phyloP scores from a whole-genome alignment of 2,329 filamentous ascomycete species.

The Aspergillus amoenus region DNA sequence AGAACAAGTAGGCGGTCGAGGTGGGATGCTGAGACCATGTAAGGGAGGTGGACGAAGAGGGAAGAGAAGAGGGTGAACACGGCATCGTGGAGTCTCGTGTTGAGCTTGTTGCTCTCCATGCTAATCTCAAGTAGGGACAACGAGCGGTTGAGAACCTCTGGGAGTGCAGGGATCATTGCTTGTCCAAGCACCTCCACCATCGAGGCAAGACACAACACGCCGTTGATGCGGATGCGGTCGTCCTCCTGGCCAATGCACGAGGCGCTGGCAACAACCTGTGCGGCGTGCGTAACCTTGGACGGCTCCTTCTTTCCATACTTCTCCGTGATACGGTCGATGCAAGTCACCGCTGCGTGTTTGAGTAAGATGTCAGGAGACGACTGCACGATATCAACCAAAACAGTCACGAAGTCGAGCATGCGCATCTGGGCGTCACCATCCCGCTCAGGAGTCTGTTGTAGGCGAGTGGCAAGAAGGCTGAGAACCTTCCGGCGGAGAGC shows the following conservation, averaged over 20 bases:
- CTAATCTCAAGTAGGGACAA: conserved; percentile 70
- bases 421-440: conserved; percentile 68
- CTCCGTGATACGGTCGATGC: conserved; percentile 88
- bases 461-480: conserved; percentile 74
- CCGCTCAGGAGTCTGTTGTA: conserved; percentile 69
- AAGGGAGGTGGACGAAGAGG: conserved; percentile 79
- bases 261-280: conserved; percentile 71
- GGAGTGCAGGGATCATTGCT: conserved; percentile 79
- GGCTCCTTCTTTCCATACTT: conserved; percentile 93
- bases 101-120: conserved; percentile 53
- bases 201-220: conserved; percentile 84
- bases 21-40: conserved; percentile 78
- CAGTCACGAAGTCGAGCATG: conserved; percentile 75
- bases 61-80: conserved; percentile 77
- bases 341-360: conserved; percentile 82
- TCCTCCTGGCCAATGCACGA: conserved; percentile 75
- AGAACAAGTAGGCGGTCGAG: conserved; percentile 70
- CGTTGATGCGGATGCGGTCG: conserved; percentile 72
- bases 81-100: conserved; percentile 73
- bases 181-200: conserved; percentile 86
- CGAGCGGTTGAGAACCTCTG: conserved; percentile 69
- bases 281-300: conserved; percentile 71
- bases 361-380: conserved; percentile 70
- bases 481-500: conserved; percentile 77
- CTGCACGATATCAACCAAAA: conserved; percentile 73